These are phyloP conservation scores for Quercus cerris DNA, from an alignment of 306 rosid genomes.

Conservation along the genomic window DNA sequence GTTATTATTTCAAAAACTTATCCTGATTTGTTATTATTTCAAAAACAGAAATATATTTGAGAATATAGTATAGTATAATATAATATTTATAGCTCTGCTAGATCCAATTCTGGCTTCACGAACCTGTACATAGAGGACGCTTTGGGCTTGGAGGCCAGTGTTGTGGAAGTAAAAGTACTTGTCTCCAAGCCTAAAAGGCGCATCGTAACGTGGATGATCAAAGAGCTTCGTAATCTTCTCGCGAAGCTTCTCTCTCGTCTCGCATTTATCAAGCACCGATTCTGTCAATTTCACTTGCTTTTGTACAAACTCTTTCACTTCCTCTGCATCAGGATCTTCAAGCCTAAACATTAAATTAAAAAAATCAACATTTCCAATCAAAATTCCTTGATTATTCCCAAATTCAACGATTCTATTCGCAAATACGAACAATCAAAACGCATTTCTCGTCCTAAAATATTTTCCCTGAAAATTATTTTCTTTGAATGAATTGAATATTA, in stretches of 20 bases:
- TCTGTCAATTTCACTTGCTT: conserved; percentile 63
- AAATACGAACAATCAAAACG: no score
- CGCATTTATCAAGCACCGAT: conserved; percentile 60
- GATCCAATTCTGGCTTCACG: conserved; percentile 11
- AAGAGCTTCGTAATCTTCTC: conserved; percentile 61
- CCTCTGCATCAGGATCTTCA: conserved; percentile 82
- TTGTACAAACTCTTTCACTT: conserved; percentile 75
- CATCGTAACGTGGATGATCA: conserved; percentile 82
- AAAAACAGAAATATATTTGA: not conserved
- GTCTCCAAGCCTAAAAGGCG: conserved; percentile 58
- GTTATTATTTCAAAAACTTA: not conserved
- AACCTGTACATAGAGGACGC: conserved; percentile 78
- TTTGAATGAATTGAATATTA: conserved; percentile 3
- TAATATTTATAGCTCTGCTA: not conserved
- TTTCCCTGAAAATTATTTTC: no score
- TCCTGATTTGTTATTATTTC: conserved; percentile 33
- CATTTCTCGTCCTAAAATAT: not conserved
- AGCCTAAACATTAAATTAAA: conserved; percentile 44
- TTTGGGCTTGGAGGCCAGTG: conserved; percentile 86
- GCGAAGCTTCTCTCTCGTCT: conserved; percentile 44
- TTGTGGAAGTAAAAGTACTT: conserved; percentile 78
- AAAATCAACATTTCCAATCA: not conserved
- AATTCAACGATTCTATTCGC: not conserved
- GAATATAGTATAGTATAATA: not conserved
- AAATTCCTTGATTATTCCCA: not conserved